A percentile compares a stretch with the other conserved stretches of the same genome.
phyloP scores from a whole-genome alignment of 1,139 yeast species.

The Kazachstania sp. region DNA sequence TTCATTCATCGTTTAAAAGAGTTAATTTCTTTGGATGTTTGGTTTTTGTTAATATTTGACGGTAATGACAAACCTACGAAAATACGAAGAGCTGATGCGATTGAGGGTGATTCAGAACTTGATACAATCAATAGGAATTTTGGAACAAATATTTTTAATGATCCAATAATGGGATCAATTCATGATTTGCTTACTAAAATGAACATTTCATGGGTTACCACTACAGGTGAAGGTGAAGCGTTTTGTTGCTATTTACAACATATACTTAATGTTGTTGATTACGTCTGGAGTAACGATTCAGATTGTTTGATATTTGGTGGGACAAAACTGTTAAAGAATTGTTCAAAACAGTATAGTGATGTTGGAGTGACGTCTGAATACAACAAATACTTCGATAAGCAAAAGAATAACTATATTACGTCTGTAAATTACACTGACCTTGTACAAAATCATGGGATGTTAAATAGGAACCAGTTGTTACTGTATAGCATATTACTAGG shows the following conservation, averaged over 20 bases:
- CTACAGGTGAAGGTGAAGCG: constrained; percentile 83
- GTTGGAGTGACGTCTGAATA: constrained; percentile 32
- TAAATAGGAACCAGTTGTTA: constrained; percentile 38
- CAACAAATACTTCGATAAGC: constrained; percentile 6
- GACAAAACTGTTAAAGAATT: constrained; percentile 46
- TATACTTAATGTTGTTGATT: constrained; percentile 47
- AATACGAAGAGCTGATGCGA: constrained; percentile 30
- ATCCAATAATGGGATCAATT: constrained; percentile 17
- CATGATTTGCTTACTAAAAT: constrained; percentile 32
- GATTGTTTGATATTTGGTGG: constrained; percentile 74
- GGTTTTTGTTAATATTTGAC: constrained; percentile 66
- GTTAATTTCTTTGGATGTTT: constrained; percentile 44
- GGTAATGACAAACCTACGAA: constrained; percentile 49
- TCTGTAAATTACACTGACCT: constrained; percentile 24
- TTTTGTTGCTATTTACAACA: constrained; percentile 62
- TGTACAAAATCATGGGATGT: constrained; percentile 10
- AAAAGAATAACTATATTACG: constrained; percentile 29
- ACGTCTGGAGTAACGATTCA: constrained; percentile 63
- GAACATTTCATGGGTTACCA: constrained; percentile 41
- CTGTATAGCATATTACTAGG: constrained; percentile 49
- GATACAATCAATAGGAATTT: too few relatives aligned
- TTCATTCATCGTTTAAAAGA: constrained; percentile 47
- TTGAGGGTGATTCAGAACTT: too few relatives aligned
- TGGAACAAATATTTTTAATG: constrained; percentile 3
- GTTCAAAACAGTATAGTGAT: constrained; percentile 40